These are phyloP conservation scores for Mortierella sp. DNA, from an alignment of 371 early-diverging fungal species.

Conservation along the genomic window DNA sequence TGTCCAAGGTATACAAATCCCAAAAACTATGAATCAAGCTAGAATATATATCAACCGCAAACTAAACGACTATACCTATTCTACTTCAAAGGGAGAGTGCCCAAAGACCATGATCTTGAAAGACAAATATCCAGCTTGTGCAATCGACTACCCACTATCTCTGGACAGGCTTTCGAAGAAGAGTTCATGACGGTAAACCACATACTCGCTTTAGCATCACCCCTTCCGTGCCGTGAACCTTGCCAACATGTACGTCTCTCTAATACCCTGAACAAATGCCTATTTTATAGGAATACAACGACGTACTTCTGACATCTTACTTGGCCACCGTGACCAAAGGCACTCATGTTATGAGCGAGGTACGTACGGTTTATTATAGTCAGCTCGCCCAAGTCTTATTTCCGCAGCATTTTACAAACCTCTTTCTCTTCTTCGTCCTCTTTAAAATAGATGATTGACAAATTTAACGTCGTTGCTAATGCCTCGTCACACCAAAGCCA, in stretches of 20 bases:
- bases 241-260: background rate
- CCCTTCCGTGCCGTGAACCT: background rate
- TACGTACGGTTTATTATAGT: conserved; percentile 21
- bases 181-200: conserved; percentile 76
- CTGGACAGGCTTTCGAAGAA: conserved; percentile 73
- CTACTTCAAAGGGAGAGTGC: conserved; percentile 54
- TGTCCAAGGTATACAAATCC: conserved; percentile 60
- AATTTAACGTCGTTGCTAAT: conserved; percentile 42
- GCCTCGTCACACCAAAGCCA: conserved; percentile 19
- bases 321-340: conserved; percentile 87
- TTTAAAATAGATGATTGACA: conserved; percentile 42
- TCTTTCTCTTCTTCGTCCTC: background rate
- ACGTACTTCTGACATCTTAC: conserved; percentile 82
- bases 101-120: conserved; percentile 80
- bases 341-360: conserved; percentile 77
- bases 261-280: background rate
- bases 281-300: conserved; percentile 79
- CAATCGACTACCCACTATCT: conserved; percentile 79
- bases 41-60: no score
- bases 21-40: background rate
- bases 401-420: background rate
- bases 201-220: background rate
- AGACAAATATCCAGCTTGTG: conserved; percentile 84
- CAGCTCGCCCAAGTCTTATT: no score
- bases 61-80: background rate